Evolutionary conservation across 306 rosid species (phyloP), one percentile per base, ranked within the genome.

Genomic region (Crotalaria pallida): DNA sequence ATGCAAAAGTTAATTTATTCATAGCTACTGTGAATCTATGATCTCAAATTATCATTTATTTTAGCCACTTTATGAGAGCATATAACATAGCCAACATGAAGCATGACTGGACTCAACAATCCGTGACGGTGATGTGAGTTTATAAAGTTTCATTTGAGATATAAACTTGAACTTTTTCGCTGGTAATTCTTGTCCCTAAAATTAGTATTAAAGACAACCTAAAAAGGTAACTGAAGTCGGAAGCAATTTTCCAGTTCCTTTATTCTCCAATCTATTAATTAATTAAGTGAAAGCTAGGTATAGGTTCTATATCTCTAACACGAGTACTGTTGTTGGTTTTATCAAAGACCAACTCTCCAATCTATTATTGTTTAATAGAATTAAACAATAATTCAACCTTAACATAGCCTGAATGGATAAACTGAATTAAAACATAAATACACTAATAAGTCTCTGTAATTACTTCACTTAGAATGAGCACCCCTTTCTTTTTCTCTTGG

Each of bases 391-490:
- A 51, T 33, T 71, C 65, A 69, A 43, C 21, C 6, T 12, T 65
- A 63, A 33, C 55, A 71, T 71, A 67, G 64, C 40, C 31, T 7
- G 58, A 61, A 53, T 47, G 12, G 27, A 36, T 17, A 21, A 27
- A 74, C 19, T 16, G 12, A 58, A 15, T 67, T 47, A 48, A 56
- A 66, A 55, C 31, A 65, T 55, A 55, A 55, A 40, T 41, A 58
- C 1, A 21, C 56, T 10, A 57, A 10, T 49, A 75, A 47, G 62
- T 55, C 73, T 73, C 18, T 16, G 77, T 43, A 72, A 43, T 81
- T 84, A 91, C 97, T 84, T 91, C 96, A 62, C 96, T 88, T 11
- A 91, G 97, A 77, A 88, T 86, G 72, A 88, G 90, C 67, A 91
- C 96, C 44, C 96, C 97, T 83, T 77, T 91, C 85, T 86, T 93